A percentile compares a stretch with the other conserved stretches of the same genome.
phyloP scores from a whole-genome alignment of 1,284 basidiomycete species.

The Ceratobasidium sp. region DNA sequence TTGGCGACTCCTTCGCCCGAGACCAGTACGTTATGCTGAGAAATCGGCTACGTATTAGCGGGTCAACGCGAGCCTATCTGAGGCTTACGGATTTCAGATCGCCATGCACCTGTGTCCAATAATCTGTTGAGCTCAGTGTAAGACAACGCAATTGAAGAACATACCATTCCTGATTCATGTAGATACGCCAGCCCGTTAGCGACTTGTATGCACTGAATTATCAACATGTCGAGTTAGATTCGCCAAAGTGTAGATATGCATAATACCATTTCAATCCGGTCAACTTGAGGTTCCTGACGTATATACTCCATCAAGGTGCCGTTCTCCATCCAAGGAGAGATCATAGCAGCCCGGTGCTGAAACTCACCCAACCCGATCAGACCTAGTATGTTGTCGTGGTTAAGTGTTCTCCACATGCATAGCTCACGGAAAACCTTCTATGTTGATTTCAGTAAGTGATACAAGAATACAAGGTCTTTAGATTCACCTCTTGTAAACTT shows the following conservation, averaged over 20 bases:
- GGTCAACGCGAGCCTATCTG: no score
- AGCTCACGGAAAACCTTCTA: conserved; percentile 24
- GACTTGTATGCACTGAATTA: conserved; percentile 1
- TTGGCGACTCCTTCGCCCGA: not conserved
- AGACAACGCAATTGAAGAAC: not conserved
- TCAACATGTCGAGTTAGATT: not conserved
- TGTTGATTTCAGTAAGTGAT: not conserved
- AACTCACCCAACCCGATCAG: not conserved
- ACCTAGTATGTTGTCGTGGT: not conserved
- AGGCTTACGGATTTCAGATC: conserved; percentile 1
- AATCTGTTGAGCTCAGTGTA: not conserved
- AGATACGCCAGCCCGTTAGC: not conserved
- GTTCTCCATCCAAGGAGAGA: conserved; percentile 4
- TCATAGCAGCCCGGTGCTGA: not conserved
- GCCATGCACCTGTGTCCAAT: not conserved
- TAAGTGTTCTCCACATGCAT: conserved; percentile 15
- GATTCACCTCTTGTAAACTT: not conserved
- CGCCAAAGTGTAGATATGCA: not conserved
- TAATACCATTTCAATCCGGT: not conserved
- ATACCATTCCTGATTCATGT: not conserved
- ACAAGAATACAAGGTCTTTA: not conserved
- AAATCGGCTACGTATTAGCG: not conserved
- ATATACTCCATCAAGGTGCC: conserved; percentile 1
- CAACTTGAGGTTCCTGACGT: not conserved
- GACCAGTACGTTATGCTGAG: not conserved